A percentile compares a stretch with the other conserved stretches of the same genome.
Conservation (phyloP, 192 early-diverging fungal species). For the Coemansia sp. region DNA sequence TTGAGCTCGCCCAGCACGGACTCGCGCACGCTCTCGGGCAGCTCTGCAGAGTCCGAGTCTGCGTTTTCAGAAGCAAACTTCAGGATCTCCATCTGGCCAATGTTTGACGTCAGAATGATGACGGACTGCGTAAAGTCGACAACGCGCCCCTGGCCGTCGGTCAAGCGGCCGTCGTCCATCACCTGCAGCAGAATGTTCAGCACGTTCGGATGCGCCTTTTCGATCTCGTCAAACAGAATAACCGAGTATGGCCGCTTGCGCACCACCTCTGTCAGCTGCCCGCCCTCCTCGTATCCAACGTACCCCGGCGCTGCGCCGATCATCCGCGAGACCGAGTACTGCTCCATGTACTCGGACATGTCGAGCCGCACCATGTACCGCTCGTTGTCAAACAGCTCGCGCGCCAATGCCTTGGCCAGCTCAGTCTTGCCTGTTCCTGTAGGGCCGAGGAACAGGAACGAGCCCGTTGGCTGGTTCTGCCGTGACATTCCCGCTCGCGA, state of each 20-base stretch:
- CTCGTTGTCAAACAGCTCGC: slow-evolving; percentile 95
- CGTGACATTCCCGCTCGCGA: slow-evolving; percentile 87
- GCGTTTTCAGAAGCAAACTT: slow-evolving; percentile 27
- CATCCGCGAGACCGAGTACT: slow-evolving; percentile 80
- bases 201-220: slow-evolving; percentile 90
- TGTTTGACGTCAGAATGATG: slow-evolving; percentile 93
- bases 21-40: slow-evolving; percentile 48
- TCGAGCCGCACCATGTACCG: slow-evolving; percentile 95
- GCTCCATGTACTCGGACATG: slow-evolving; percentile 98
- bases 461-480: slow-evolving; percentile 77
- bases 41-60: slow-evolving; percentile 21
- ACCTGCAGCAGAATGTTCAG: slow-evolving; percentile 77
- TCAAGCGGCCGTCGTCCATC: slow-evolving; percentile 93
- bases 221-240: slow-evolving; percentile 96
- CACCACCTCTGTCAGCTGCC: slow-evolving; percentile 92
- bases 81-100: slow-evolving; percentile 67
- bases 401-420: slow-evolving; percentile 71
- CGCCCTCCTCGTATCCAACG: slow-evolving; percentile 94
- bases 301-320: slow-evolving; percentile 97
- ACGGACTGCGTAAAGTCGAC: slow-evolving; percentile 96
- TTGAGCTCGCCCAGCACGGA: slow-evolving; percentile 82
- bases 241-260: slow-evolving; percentile 90
- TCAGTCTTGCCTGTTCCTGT: slow-evolving; percentile 96
- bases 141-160: slow-evolving; percentile 87
- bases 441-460: slow-evolving; percentile 94